phyloP scores from a whole-genome alignment of 208 protist species.

The Acanthamoeba culbertsoni region DNA sequence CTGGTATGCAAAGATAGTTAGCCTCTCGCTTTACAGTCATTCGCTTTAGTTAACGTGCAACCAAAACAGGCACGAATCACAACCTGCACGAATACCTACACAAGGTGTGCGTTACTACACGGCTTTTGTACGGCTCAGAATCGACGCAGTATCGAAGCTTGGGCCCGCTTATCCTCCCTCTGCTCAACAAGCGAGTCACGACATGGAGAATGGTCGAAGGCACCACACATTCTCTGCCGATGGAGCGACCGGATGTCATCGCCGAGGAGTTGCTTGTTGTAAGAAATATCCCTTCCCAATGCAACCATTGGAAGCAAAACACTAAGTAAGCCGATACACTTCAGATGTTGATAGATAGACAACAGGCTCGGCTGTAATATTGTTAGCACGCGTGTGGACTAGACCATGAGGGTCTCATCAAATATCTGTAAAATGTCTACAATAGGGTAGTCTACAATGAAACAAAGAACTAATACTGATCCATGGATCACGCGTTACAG shows the following conservation, averaged over 20 bases:
- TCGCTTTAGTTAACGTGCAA: neutral
- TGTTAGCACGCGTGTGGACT: too few species aligned
- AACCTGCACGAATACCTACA: neutral
- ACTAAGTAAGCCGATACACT: too few species aligned
- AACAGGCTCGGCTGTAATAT: too few species aligned
- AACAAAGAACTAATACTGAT: too few species aligned
- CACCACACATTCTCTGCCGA: slow-evolving; percentile 8
- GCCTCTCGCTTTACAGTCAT: neutral
- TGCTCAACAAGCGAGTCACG: neutral
- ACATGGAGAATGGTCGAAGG: neutral
- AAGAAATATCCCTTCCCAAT: too few species aligned
- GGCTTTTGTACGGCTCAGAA: neutral
- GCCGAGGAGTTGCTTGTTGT: neutral
- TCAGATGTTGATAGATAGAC: too few species aligned
- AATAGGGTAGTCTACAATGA: too few species aligned
- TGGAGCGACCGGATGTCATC: slow-evolving; percentile 18
- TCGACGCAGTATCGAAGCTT: neutral
- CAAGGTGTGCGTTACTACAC: neutral
- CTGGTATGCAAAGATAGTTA: neutral
- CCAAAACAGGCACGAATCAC: neutral
- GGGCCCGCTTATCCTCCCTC: neutral
- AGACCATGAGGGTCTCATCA: too few species aligned
- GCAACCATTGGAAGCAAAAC: too few species aligned
- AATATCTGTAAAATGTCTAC: too few species aligned
- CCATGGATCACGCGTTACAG: too few species aligned